Conservation (phyloP, 2,329 filamentous ascomycete species). For the Colletotrichum cuscutae region DNA sequence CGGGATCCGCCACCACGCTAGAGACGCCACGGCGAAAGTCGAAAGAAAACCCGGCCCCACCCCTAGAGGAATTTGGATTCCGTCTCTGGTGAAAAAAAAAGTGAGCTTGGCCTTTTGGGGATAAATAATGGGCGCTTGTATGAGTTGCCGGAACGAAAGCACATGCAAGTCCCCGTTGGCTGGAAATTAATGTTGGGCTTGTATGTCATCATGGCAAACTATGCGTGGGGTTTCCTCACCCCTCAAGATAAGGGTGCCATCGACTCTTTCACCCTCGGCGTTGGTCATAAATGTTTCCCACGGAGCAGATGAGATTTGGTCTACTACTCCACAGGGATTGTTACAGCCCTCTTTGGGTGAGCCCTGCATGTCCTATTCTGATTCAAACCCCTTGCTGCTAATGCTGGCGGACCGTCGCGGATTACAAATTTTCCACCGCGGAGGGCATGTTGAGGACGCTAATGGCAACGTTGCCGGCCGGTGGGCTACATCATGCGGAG, state of each 20-base stretch:
- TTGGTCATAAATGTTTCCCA: slow-evolving; percentile 21
- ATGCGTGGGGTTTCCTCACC: not conserved
- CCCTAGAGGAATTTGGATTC: slow-evolving; percentile 24
- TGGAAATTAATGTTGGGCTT: not conserved
- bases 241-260: slow-evolving; percentile 4
- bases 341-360: not conserved
- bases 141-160: not conserved
- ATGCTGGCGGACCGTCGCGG: not conserved
- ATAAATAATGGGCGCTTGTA: slow-evolving; percentile 20
- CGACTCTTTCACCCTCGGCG: not conserved
- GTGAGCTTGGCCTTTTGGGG: slow-evolving; percentile 4
- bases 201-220: slow-evolving; percentile 16
- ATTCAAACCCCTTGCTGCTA: not conserved
- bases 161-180: slow-evolving; percentile 19
- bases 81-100: not conserved
- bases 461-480: slow-evolving; percentile 1
- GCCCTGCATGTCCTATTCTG: not conserved
- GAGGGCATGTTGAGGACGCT: not conserved
- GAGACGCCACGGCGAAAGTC: slow-evolving; percentile 2
- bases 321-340: not conserved
- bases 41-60: not conserved
- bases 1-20: slow-evolving; percentile 24
- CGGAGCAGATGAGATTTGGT: slow-evolving; percentile 3
- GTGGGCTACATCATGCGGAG: slow-evolving; percentile 8
- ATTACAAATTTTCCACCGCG: slow-evolving; percentile 25